A percentile compares a stretch with the other conserved stretches of the same genome.
Evolutionary conservation across 1,284 basidiomycete genomes (phyloP).

Genomic region (Microbotryum silenes-acaulis): DNA sequence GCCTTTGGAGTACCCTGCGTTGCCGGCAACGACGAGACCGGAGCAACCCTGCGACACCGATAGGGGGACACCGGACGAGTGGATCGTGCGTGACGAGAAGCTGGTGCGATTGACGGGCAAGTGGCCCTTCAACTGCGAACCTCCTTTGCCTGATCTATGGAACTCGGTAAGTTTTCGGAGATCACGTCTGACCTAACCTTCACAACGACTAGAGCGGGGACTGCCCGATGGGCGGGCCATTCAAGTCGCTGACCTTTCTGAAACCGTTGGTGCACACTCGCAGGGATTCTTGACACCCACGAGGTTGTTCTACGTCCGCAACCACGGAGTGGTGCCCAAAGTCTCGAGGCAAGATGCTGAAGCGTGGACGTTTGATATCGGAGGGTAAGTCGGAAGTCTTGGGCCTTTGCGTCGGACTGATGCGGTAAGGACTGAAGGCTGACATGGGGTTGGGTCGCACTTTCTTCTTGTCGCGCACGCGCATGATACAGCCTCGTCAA

Average conservation of each 20-base stretch:
- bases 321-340: slow-evolving; percentile 57
- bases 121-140: slow-evolving; percentile 58
- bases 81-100: slow-evolving; percentile 43
- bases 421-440: background rate
- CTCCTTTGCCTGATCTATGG: slow-evolving; percentile 50
- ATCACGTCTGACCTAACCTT: background rate
- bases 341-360: slow-evolving; percentile 44
- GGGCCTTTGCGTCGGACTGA: no score
- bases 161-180: slow-evolving; percentile 37
- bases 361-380: slow-evolving; percentile 51
- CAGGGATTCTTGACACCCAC: slow-evolving; percentile 58
- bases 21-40: no score
- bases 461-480: background rate
- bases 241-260: background rate
- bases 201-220: background rate
- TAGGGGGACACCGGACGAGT: slow-evolving; percentile 44
- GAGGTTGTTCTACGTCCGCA: slow-evolving; percentile 59
- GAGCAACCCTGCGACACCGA: no score
- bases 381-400: slow-evolving; percentile 40
- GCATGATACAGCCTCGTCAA: slow-evolving; percentile 41
- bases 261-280: background rate
- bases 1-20: no score
- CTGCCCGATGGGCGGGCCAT: background rate
- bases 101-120: slow-evolving; percentile 49
- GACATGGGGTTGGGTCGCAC: background rate